Conservation (phyloP, 2,329 filamentous ascomycete genomes). For the Arthrinium puccinioides region DNA sequence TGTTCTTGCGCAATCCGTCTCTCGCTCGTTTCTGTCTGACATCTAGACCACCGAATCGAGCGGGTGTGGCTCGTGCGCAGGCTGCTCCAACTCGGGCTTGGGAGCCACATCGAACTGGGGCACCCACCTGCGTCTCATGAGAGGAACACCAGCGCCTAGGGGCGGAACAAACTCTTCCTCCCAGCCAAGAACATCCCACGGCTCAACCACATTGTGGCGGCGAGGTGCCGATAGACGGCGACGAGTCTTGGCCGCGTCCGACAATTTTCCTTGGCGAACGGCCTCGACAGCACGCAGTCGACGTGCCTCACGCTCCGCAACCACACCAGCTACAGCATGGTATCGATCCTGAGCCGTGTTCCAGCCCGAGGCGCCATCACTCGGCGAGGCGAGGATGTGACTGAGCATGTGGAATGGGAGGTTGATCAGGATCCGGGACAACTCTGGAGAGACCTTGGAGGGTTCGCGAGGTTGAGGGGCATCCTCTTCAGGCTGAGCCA, state of each 20-base stretch:
- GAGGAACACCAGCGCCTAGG: slow-evolving; percentile 31
- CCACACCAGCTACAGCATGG: slow-evolving; percentile 39
- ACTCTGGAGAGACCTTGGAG: slow-evolving; percentile 33
- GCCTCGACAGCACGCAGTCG: slow-evolving; percentile 39
- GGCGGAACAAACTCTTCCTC: slow-evolving; percentile 33
- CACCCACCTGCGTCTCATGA: slow-evolving; percentile 36
- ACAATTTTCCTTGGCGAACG: slow-evolving; percentile 27
- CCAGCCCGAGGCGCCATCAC: slow-evolving; percentile 46
- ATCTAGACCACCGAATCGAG: slow-evolving; percentile 2
- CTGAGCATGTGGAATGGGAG: slow-evolving; percentile 62
- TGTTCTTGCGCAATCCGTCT: too few relatives aligned
- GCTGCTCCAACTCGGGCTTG: slow-evolving; percentile 10
- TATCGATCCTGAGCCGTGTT: slow-evolving; percentile 38
- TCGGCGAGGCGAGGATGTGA: slow-evolving; percentile 54
- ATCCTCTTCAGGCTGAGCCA: slow-evolving; percentile 23
- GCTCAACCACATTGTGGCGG: slow-evolving; percentile 30
- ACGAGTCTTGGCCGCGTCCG: slow-evolving; percentile 26
- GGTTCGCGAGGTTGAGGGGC: slow-evolving; percentile 16
- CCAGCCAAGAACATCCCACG: slow-evolving; percentile 44
- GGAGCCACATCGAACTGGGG: slow-evolving; percentile 22
- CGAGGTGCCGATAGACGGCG: slow-evolving; percentile 26
- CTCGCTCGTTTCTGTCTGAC: too few relatives aligned
- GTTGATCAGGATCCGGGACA: slow-evolving; percentile 64
- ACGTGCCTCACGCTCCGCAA: slow-evolving; percentile 51
- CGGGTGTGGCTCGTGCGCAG: slow-evolving; percentile 2